A percentile compares a stretch with the other conserved stretches of the same genome.
Evolutionary conservation across 768 basidiomycete genomes (phyloP).

Genomic region (Leccinum uliginosum): DNA sequence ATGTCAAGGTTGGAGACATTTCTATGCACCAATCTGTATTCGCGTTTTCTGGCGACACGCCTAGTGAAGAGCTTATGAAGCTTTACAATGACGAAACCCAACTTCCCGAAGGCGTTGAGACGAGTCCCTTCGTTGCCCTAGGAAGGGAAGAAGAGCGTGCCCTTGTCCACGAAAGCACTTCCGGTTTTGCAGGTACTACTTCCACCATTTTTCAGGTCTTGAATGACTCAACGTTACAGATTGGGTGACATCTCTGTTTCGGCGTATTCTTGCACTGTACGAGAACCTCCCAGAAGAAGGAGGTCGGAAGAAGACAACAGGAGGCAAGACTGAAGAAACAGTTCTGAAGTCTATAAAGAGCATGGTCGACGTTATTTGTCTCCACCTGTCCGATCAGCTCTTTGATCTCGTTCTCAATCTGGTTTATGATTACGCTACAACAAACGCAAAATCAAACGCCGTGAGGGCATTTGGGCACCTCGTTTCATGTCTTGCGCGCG

Average conservation of each 20-base stretch:
- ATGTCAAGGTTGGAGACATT: conserved; percentile 74
- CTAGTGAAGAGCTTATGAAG: conserved; percentile 52
- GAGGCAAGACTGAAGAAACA: conserved; percentile 73
- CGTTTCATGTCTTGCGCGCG: conserved; percentile 77
- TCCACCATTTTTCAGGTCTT: background rate
- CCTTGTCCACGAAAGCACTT: conserved; percentile 72
- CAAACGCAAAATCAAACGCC: conserved; percentile 87
- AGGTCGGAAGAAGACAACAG: conserved; percentile 78
- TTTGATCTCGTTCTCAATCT: conserved; percentile 85
- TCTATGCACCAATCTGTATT: conserved; percentile 58
- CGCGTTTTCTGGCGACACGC: conserved; percentile 49
- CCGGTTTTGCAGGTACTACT: conserved; percentile 64
- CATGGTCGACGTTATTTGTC: conserved; percentile 76
- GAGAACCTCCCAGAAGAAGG: conserved; percentile 96
- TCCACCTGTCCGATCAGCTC: conserved; percentile 58
- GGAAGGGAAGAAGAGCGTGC: conserved; percentile 66
- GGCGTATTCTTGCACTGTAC: conserved; percentile 75
- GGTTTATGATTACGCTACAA: conserved; percentile 82
- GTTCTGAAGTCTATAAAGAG: conserved; percentile 76
- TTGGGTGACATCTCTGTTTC: conserved; percentile 76
- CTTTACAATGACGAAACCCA: conserved; percentile 42
- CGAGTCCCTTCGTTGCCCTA: conserved; percentile 34
- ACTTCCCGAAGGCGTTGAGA: conserved; percentile 48
- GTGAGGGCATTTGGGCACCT: conserved; percentile 88
- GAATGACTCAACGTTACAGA: conserved; percentile 38